Evolutionary conservation across 306 rosid species (phyloP), one percentile per base, ranked within the genome.

Genomic region (Vicia villosa): DNA sequence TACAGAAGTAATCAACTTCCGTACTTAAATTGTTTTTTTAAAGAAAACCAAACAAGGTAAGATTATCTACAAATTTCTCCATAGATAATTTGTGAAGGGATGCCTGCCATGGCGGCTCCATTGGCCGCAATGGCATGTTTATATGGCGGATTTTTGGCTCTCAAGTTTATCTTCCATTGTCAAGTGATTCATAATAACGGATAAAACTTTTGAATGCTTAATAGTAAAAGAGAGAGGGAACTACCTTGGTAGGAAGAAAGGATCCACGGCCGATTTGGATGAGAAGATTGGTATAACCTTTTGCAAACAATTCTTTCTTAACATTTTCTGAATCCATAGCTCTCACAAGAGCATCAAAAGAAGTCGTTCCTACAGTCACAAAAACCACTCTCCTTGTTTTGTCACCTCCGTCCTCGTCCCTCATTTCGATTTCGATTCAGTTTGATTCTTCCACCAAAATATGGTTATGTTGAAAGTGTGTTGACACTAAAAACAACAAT

Each of bases 261-360:
- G 87, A 79, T 70, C 98, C 92, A 5, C 97, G 88, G n/a, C 96
- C 96, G 92, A 88, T 82, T 82, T 87, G 95, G 74, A 90, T 81
- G 72, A 88, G 79, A 77, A 93, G 87, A 66, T 87, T 79, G 9
- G 96, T 85, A 50, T 86, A 88, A 32, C 94, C 98, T 74, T 91
- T 86, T 52, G 72, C 76, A 14, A 57, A 56, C 61, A 93, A 70
- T 68, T 80, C 88, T 30, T 83, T 59, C 68, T 87, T 81, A 40
- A 90, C 90, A n/a, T 65, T 79, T 5, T 37, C 17, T 20, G 81
- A 72, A 65, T 90, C 91, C 63, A 86, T 80, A 0, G 84, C 84
- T 77, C 68, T 83, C 49, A 90, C 96, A 8, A 90, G 88, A 70
- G 97, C 80, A 72, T 94, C 98, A 30, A 94, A 94, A 78, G 73